Evolutionary conservation across 176 grass and related monocot species (phyloP), one percentile per base, ranked within the genome.

Genomic region (Thinopyrum elongatum): DNA sequence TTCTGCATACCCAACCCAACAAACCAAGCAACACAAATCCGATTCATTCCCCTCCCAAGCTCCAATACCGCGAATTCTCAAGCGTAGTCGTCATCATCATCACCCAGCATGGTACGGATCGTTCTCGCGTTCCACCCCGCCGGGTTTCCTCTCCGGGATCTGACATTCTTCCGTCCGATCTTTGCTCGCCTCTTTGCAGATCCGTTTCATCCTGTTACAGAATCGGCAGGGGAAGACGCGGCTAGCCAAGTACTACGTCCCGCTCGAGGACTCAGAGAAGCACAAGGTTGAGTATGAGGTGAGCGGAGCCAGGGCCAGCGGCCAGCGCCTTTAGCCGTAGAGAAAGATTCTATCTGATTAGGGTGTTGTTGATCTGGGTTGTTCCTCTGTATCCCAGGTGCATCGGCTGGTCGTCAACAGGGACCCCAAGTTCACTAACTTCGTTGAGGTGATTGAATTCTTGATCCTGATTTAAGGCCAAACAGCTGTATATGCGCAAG

Each of bases 271-370:
- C 41, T 99, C 97, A 3, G 97, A 99, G 97, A 99, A 99, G 94
- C 94, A 97, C 87, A 99, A 99, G 90, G 94, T 99, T 78, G 97
- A 99, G 85, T 93, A 93, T 77, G 97, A 99, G 97, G 97, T 99
- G 35, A 76, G 86, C n/a, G 5, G 41, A 21, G 38, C 35, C 70
- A 73, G 22, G 6, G n/a, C 38, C 49, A 46, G 12, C 38, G 6
- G n/a, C 38, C 49, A 46, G 12, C 38, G 39, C 39, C 15, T 74
- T 74, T n/a, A 53, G 61, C 55, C 7, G 57, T 22, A 33, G 34
- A 42, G 67, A 89, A 80, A 55, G 53, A 79, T 79, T 36, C 28
- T 30, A n/a, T 82, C 21, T 61, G 66, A 49, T 82, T 11, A 72
- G 65, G 49, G 15, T 41, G 10, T 41, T 60, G 31, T 41, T 60